Evolutionary conservation across 306 rosid species (phyloP), one percentile per base, ranked within the genome.

Genomic region (Cyamopsis tetragonoloba): DNA sequence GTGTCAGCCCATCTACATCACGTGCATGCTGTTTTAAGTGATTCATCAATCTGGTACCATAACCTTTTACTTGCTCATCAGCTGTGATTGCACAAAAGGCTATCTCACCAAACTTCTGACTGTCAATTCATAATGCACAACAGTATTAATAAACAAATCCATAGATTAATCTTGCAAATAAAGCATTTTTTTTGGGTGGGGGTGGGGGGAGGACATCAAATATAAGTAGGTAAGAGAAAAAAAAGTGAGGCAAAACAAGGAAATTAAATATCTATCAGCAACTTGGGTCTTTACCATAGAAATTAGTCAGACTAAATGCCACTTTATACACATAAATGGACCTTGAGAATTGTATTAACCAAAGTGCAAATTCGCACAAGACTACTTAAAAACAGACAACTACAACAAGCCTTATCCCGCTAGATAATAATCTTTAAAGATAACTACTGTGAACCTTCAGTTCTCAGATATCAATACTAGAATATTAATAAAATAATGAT

Each of bases 81-180:
- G 96, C 95, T 35, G 96, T 92, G 48, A 92, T 92, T 68, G 98
- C 98, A 70, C 98, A 92, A 42, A 92, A 92, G 70, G 98, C 98
- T 74, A 89, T 92, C 87, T 89, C 96, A 26, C 98, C 96, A 7
- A 92, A 92, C 80, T 60, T 89, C 84, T 89, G 90, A 79, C 99
- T 93, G 78, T 62, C 68, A 79, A 56, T 72, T n/a, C 66, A 61
- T 19, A 63, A 66, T 57, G 37, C 43, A 76, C 59, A 68, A 51
- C 46, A 65, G 30, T 22, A 62, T 70, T 8, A 61, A 39, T 49
- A 57, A 20, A 60, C 46, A 71, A 37, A 42, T 26, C 41, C 49
- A 62, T 6, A 17, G 22, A 46, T 23, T 38, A 57, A 9, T 26
- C 38, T 55, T 7, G 41, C 28, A 37, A 38, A 30, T 54, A 15